Conservation (phyloP, 2,329 filamentous ascomycete genomes). For the Metarhizium brunneum region DNA sequence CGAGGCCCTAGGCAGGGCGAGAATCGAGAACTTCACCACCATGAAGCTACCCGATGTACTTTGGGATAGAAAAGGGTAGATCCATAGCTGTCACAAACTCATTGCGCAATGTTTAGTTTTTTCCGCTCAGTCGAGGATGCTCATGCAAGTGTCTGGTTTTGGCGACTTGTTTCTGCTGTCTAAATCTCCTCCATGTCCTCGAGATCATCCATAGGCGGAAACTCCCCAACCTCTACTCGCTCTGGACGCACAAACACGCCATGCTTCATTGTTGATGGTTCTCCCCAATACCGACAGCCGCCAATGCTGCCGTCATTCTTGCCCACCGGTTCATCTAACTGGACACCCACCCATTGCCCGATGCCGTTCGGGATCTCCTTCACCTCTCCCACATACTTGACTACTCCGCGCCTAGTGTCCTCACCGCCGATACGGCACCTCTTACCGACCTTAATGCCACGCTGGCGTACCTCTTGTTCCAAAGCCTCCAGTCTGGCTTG, state of each 20-base stretch:
- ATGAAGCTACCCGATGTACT: background rate
- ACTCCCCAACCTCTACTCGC: conserved; percentile 68
- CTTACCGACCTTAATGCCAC: conserved; percentile 55
- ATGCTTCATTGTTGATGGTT: conserved; percentile 54
- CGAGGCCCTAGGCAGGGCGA: background rate
- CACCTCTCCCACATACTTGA: conserved; percentile 65
- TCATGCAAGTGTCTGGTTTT: background rate
- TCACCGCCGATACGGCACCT: conserved; percentile 58
- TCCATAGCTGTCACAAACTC: background rate
- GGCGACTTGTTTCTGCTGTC: background rate
- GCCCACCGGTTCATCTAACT: conserved; percentile 69
- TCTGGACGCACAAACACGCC: conserved; percentile 75
- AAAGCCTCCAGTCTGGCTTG: conserved; percentile 61
- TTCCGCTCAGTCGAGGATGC: background rate
- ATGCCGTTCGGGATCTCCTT: conserved; percentile 59
- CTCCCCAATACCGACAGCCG: conserved; percentile 59
- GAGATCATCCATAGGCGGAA: conserved; percentile 58
- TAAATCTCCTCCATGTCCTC: conserved; percentile 71
- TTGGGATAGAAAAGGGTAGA: background rate
- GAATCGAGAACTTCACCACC: background rate
- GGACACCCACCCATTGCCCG: conserved; percentile 64
- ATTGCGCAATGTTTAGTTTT: background rate
- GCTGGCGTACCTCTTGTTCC: conserved; percentile 58
- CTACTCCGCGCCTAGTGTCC: conserved; percentile 58
- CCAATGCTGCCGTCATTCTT: conserved; percentile 74